Base-by-base conservation (phyloP, 1,284 basidiomycete genomes). In the Limonomyces culmigenus region DNA sequence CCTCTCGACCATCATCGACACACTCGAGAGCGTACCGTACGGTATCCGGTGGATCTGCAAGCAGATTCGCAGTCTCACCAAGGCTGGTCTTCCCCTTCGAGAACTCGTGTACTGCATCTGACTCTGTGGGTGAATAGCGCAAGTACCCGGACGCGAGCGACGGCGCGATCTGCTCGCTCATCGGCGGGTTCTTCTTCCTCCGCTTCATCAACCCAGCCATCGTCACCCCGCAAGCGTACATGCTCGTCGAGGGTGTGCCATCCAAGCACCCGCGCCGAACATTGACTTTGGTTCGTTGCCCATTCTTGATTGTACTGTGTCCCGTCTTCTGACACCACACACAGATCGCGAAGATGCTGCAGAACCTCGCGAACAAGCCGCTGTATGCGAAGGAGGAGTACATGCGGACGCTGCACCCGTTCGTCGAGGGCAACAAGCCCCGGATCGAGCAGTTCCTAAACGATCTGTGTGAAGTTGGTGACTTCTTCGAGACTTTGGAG, bases 141-240 rank as follows among this genome's bases (percentile, higher is more conserved):
- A 98, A 97, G 66, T 97, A 97, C 54, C 92, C 93, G 4, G 91
- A 96, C 41, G 92, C 91, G 17, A 88, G 87, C 23, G 95, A 98
- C 59, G 91, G 91, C 50, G 91, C 91, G 36, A 93, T 98, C 40
- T 97, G 92, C 54, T 96, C 92, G 4, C 70, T 99, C 39, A 98
- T 99, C 47, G 95, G 95, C 38, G 93, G 93, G 15, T 98, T 98
- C 66, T 99, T 98, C 71, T 98, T 98, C 70, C 74, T 99, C 41
- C 86, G 95, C 11, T 99, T 98, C 60, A 96, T 99, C 65, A 99
- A 99, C 52, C 95, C 95, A 2, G 95, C 95, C n/a, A 91, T 99
- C 44, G 95, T 99, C 39, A 97, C 95, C 2, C 95, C 95, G 0
- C 95, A 99, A 54, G 93, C 95, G 16, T 98, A 98, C 56, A 97